Percentiles rank a stretch among this genome's conserved stretches.
Conservation (phyloP, 139 green algal species). For the Chlamydomonas schloesseri region DNA sequence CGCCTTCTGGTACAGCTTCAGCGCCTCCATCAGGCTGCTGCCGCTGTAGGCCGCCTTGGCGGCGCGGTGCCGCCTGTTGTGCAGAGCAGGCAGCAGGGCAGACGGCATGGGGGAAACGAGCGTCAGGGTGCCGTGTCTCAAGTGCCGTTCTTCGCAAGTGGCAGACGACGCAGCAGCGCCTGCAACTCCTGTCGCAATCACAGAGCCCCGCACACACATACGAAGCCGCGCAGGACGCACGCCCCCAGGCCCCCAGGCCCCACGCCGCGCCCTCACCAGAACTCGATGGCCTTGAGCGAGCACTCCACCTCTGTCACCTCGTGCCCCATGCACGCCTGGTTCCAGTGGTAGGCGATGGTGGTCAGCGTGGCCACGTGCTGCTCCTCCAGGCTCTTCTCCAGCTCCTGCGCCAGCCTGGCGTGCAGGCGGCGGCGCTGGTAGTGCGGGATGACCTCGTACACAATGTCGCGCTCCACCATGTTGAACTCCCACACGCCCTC, state of each 20-base stretch:
- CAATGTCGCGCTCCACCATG: constrained; percentile 80
- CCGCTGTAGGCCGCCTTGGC: constrained; percentile 54
- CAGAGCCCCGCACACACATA: too few relatives aligned
- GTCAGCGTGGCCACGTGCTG: constrained; percentile 59
- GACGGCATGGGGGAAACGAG: too few relatives aligned
- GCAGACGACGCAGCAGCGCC: too few relatives aligned
- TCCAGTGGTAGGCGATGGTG: constrained; percentile 85
- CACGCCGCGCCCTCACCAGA: constrained; percentile 33
- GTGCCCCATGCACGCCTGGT: constrained; percentile 64
- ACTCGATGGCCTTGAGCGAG: constrained; percentile 64
- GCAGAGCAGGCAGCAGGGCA: too few relatives aligned
- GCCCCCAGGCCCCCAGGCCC: too few relatives aligned
- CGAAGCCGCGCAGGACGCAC: too few relatives aligned
- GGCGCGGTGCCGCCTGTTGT: constrained; percentile 48
- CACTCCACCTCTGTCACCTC: constrained; percentile 55
- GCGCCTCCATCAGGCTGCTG: constrained; percentile 58
- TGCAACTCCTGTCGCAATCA: too few relatives aligned
- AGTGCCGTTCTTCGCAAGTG: too few relatives aligned
- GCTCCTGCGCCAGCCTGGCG: constrained; percentile 66
- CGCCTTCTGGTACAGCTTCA: constrained; percentile 63
- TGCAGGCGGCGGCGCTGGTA: constrained; percentile 75
- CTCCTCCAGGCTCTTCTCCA: constrained; percentile 55
- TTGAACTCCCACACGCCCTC: constrained; percentile 68
- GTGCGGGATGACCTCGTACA: constrained; percentile 81
- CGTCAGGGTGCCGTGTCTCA: too few relatives aligned